Evolutionary conservation across 169 alveolate species (phyloP), one percentile per base, ranked within the genome.

Genomic region (Plasmodium berghei): DNA sequence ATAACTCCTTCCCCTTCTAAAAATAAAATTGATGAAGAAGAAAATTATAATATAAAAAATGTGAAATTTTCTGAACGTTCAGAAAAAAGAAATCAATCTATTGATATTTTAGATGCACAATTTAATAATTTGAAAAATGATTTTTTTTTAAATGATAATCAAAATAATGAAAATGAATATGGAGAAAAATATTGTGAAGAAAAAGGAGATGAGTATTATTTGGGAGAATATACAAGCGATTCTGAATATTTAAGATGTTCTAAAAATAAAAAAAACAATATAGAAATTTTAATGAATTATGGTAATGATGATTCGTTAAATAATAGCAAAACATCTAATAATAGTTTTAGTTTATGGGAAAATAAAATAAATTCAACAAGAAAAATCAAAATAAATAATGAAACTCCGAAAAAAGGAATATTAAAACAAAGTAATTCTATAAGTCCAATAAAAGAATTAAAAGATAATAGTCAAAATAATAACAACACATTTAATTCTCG

Each of bases 1-100:
- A 63, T 77, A 62, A 77, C 89, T 6, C 89, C 89, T 1, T 77
- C 89, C n/a, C 89, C 89, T 45, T 77, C 89, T 3, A 77, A 77
- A 58, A 70, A 12, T 52, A 40, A 77, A 4, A 45, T 67, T 0
- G 28, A 22, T 54, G 42, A 20, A 10, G 52, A 69, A 5, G 54
- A 18, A 9, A 67, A n/a, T 16, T 14, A 46, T 22, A 34, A 42
- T 34, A 20, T 16, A 40, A n/a, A 14, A 42, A 74, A 28, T 66
- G 70, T 42, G 22, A 40, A 61, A 8, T 9, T 58, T 18, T 14
- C 14, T 16, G 26, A 61, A 77, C 20, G 52, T 40, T 8, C 59
- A 20, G 45, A 42, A 18, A 77, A 58, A 12, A 28, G 67, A 16
- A 34, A 34, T 34, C 42, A 34, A 34, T 77, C 89, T 10, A 64